phyloP scores from a whole-genome alignment of 352 stramenopile species.

The Thraustotheca clavata region DNA sequence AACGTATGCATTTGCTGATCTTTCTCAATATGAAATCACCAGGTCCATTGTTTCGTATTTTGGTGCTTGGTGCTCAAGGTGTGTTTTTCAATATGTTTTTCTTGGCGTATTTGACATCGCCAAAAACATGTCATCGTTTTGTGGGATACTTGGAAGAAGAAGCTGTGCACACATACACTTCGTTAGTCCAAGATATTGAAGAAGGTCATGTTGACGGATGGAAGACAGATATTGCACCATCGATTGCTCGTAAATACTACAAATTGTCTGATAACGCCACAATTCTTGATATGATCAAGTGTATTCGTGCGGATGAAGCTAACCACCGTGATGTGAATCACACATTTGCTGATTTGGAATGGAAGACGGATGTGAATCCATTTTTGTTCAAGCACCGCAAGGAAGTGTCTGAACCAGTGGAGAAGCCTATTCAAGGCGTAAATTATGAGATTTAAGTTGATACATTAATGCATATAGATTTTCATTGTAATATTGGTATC shows the following conservation, averaged over 20 bases:
- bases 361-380: conserved; percentile 44
- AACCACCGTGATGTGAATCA: conserved; percentile 88
- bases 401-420: no score
- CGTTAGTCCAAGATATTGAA: conserved; percentile 84
- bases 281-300: conserved; percentile 79
- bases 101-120: conserved; percentile 79
- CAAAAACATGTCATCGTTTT: conserved; percentile 84
- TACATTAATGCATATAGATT: no score
- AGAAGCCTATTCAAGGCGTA: no score
- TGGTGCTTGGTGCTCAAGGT: conserved; percentile 72
- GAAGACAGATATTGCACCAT: conserved; percentile 50
- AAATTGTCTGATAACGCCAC: conserved; percentile 61
- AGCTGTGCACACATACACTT: conserved; percentile 88
- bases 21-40: conserved; percentile 86
- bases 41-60: conserved; percentile 49
- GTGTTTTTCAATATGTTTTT: conserved; percentile 83
- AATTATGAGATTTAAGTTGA: no score
- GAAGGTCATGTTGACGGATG: conserved; percentile 66
- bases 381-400: conserved; percentile 21
- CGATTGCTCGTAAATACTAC: conserved; percentile 85
- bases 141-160: conserved; percentile 92
- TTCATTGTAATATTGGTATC: no score
- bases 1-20: conserved; percentile 89
- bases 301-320: conserved; percentile 81
- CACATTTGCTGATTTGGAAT: conserved; percentile 48